These are phyloP conservation scores for Emiliania huxleyi DNA, from an alignment of 78 protist genomes.

Conservation along the genomic window DNA sequence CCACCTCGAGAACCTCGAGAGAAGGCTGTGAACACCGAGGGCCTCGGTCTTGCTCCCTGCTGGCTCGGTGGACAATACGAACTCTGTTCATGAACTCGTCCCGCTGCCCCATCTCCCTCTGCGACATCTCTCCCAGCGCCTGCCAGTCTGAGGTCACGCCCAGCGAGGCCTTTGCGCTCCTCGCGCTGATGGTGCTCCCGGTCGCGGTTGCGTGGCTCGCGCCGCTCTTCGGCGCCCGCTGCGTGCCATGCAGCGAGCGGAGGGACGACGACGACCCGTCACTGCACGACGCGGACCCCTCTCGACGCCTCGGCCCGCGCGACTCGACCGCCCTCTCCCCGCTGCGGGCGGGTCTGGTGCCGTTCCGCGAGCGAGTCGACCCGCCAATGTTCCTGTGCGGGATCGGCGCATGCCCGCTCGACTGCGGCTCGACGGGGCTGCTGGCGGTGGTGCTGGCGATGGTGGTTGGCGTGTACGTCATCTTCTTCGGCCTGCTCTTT, in stretches of 20 bases:
- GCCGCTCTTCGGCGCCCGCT: not conserved
- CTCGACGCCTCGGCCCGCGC: no score
- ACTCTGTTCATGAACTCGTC: no score
- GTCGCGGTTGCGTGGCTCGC: not conserved
- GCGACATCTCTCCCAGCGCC: not conserved
- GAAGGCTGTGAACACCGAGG: no score
- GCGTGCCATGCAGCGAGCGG: not conserved
- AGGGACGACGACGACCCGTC: not conserved
- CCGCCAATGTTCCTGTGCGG: conserved; percentile 13
- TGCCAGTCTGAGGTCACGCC: not conserved
- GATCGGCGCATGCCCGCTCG: not conserved
- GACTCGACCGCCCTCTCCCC: not conserved
- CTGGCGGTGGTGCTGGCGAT: not conserved
- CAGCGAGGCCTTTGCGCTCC: not conserved
- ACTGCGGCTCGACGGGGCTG: not conserved
- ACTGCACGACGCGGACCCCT: no score
- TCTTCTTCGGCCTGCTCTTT: not conserved
- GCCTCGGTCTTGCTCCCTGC: no score
- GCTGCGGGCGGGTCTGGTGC: not conserved
- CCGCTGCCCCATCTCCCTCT: not conserved
- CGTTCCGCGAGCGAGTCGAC: not conserved
- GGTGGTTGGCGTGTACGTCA: not conserved
- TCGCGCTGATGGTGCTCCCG: not conserved
- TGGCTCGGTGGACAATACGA: no score
- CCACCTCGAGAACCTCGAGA: no score